Percentiles rank a stretch among this genome's conserved stretches.
These are phyloP conservation scores for Triangularia verruculosa DNA, from an alignment of 2,329 filamentous ascomycete genomes.

Conservation along the genomic window DNA sequence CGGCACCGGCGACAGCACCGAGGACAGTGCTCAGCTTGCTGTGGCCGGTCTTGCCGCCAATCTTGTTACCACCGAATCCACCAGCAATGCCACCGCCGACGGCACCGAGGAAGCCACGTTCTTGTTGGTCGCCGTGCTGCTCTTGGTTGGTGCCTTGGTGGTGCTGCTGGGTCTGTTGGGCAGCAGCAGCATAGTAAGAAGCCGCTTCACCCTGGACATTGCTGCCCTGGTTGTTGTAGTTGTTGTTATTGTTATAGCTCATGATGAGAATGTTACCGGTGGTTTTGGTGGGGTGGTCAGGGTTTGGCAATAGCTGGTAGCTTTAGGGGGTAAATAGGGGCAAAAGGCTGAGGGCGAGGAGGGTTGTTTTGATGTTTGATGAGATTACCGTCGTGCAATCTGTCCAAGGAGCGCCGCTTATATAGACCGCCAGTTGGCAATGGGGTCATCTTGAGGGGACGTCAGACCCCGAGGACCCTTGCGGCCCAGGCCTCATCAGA, in stretches of 20 bases:
- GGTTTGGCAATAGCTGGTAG: background rate
- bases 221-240: conserved; percentile 3
- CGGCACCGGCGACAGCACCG: conserved; percentile 41
- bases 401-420: background rate
- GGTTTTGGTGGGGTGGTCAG: background rate
- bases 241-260: conserved; percentile 11
- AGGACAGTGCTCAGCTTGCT: conserved; percentile 37
- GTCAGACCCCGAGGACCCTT: background rate
- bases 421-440: background rate
- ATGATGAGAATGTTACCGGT: background rate
- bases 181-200: conserved; percentile 14
- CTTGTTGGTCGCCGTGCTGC: conserved; percentile 22
- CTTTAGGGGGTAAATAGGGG: background rate
- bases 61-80: conserved; percentile 40
- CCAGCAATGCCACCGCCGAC: conserved; percentile 41
- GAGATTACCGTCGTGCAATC: background rate
- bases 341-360: background rate
- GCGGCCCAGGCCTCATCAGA: background rate
- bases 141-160: conserved; percentile 1
- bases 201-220: conserved; percentile 19
- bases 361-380: background rate
- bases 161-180: conserved; percentile 8
- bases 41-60: conserved; percentile 35
- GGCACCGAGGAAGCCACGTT: conserved; percentile 41
- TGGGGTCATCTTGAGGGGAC: background rate